A percentile compares a stretch with the other conserved stretches of the same genome.
phyloP scores from a whole-genome alignment of 2,329 filamentous ascomycete genomes.

The Pseudogymnoascus sp. region DNA sequence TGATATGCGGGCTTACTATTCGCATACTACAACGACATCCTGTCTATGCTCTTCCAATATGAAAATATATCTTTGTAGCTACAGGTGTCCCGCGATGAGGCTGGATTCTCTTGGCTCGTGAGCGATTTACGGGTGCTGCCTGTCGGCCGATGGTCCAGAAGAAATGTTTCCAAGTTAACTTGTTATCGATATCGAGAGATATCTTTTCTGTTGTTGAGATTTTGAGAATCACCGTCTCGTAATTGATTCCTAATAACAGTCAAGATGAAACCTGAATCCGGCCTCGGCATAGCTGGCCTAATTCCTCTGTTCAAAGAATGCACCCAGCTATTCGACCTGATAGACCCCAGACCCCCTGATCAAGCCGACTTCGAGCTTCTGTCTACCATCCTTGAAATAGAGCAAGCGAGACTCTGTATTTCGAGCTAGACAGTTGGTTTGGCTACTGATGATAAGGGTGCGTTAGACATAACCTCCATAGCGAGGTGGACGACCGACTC shows the following conservation, averaged over 20 bases:
- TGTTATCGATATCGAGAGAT: neutral
- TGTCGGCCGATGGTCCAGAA: neutral
- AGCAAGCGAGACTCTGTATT: neutral
- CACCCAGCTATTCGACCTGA: neutral
- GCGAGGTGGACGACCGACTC: neutral
- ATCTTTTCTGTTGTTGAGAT: neutral
- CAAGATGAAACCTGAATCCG: neutral
- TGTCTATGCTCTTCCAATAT: neutral
- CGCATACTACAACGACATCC: neutral
- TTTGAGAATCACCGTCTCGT: neutral
- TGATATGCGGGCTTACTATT: neutral
- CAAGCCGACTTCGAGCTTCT: neutral
- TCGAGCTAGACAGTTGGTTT: neutral
- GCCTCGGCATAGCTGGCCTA: neutral
- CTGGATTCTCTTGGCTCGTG: neutral
- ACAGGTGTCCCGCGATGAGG: neutral
- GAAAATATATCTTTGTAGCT: neutral
- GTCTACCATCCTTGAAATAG: neutral
- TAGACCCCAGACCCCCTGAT: neutral
- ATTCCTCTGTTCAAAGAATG: neutral
- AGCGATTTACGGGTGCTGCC: neutral
- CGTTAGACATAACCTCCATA: neutral
- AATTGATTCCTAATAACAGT: neutral
- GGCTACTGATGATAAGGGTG: neutral
- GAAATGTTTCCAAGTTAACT: neutral